Evolutionary conservation across 2,329 filamentous ascomycete genomes (phyloP).

Genomic region (Fusarium sarcochroum): DNA sequence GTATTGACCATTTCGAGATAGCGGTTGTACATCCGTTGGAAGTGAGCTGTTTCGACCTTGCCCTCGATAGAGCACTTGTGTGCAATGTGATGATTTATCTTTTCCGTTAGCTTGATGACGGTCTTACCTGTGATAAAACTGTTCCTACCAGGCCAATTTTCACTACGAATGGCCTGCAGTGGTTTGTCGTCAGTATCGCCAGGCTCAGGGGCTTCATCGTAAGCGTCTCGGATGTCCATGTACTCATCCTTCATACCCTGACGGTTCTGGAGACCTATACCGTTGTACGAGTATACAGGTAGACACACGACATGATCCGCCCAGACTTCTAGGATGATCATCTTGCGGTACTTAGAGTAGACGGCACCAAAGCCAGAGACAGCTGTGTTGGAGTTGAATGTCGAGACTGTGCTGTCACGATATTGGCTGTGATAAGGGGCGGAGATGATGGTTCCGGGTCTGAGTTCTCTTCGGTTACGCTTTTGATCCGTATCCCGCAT

Average conservation of each 20-base stretch:
- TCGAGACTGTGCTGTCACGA: constrained; percentile 6
- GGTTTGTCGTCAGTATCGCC: neutral
- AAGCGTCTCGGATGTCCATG: constrained; percentile 36
- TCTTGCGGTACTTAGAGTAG: constrained; percentile 47
- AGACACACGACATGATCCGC: constrained; percentile 36
- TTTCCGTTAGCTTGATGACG: constrained; percentile 43
- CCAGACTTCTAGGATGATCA: constrained; percentile 41
- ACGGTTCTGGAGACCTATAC: constrained; percentile 30
- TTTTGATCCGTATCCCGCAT: constrained; percentile 27
- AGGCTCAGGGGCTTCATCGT: neutral
- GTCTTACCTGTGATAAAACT: constrained; percentile 28
- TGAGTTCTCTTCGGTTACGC: neutral
- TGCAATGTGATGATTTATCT: neutral
- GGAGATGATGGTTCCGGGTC: constrained; percentile 38
- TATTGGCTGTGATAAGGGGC: constrained; percentile 35
- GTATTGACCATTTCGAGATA: constrained; percentile 1
- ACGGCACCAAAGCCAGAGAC: constrained; percentile 31
- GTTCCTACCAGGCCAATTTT: constrained; percentile 7
- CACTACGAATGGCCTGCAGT: constrained; percentile 19
- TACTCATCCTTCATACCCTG: constrained; percentile 30
- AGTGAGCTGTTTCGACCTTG: neutral
- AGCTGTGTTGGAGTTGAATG: constrained; percentile 14
- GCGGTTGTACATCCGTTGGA: constrained; percentile 15
- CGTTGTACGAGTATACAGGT: constrained; percentile 40
- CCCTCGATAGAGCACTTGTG: constrained; percentile 43